Conservation (phyloP, 2,329 filamentous ascomycete genomes). For the Sclerotinia nivalis region DNA sequence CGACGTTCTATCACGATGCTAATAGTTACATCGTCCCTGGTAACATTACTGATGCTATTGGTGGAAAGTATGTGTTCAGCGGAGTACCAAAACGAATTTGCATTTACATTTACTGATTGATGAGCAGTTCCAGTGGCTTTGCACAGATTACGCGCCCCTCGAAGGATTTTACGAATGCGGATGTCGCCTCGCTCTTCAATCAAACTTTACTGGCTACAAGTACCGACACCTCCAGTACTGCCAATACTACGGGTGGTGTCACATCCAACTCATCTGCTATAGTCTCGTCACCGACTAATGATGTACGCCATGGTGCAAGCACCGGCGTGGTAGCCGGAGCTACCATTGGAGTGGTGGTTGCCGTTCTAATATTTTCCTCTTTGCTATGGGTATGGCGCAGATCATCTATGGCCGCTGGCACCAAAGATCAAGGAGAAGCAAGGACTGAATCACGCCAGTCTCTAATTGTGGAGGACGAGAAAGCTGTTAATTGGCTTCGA, state of each 20-base stretch:
- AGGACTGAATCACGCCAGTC: constrained; percentile 6
- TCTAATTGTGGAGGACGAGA: constrained; percentile 9
- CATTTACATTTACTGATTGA: not conserved
- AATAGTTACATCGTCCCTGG: constrained; percentile 37
- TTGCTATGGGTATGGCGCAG: constrained; percentile 15
- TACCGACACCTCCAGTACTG: not conserved
- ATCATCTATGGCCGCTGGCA: not conserved
- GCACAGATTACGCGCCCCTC: constrained; percentile 4
- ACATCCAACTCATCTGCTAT: not conserved
- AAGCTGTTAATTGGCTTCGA: not conserved
- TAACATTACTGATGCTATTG: constrained; percentile 36
- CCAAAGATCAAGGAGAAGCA: not conserved
- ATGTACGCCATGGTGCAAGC: not conserved
- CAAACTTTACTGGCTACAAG: not conserved
- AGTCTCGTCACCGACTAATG: not conserved
- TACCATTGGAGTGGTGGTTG: constrained; percentile 10
- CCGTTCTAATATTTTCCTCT: constrained; percentile 10
- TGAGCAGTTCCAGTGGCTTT: constrained; percentile 16
- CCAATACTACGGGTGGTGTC: not conserved
- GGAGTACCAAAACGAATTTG: no score
- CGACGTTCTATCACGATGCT: constrained; percentile 37
- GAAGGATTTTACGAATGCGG: not conserved
- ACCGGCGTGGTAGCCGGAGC: constrained; percentile 14
- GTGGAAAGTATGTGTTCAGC: constrained; percentile 34
- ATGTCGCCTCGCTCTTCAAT: constrained; percentile 16